Evolutionary conservation across 805 yeast species (phyloP), one percentile per base, ranked within the genome.

Genomic region (Cyberlindnera maritima): DNA sequence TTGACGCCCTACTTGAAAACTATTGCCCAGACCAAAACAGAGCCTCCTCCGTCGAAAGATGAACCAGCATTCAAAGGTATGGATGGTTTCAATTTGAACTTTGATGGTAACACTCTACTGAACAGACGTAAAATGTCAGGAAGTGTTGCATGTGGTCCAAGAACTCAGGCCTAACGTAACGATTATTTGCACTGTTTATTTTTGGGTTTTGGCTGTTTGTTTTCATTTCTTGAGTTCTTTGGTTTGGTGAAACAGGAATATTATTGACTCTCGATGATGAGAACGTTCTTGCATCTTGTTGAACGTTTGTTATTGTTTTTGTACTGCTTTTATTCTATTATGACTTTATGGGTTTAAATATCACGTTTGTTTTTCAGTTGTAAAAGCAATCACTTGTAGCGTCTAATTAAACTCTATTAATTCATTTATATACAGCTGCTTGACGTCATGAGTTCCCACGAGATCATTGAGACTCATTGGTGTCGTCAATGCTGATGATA

Each of bases 31-130:
- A 25, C 33, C 17, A 37, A 12, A 7, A 23, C 2, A 8, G 20
- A 33, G 23, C 5, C 38, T 20, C 36, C 32, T 17, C 36, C 44
- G 5, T 7, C 26, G 2, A 35, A 28, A 14, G 36, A 26, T 7
- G 33, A 23, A 14, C 36, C 25, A 1, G 36, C 28, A 7, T 57
- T 60, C 26, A 55, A 53, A 20, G 53, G 52, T 15, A 47, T 57
- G 39, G 54, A 53, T 20, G 47, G 53, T 0, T 61, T 61, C 50
- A 50, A 57, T 26, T 36, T 61, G 48, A 57, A 48, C n/a, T 46
- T 61, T 41, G 64, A 60, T 25, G 55, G 54, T 4, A 60, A 60
- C 35, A 61, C 64, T 1, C 36, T 61, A 38, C 45, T 61, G 31
- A 61, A 52, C 39, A 61, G 65, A 55, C 52, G 65, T 17, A 61